phyloP scores from a whole-genome alignment of 345 rosid species.

The Camelina laxa region DNA sequence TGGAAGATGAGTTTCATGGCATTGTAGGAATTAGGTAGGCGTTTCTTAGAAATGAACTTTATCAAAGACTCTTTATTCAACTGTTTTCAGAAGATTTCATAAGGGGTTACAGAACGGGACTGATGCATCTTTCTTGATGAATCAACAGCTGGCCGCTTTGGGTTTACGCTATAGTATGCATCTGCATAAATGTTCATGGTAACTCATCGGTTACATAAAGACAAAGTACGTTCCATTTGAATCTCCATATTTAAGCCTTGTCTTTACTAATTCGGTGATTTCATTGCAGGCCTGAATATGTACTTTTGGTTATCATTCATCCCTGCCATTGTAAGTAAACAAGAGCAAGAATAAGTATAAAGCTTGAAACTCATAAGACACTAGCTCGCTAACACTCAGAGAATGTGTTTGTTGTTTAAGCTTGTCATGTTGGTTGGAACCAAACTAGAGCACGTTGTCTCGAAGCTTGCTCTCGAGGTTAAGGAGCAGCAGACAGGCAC shows the following conservation, averaged over 20 bases:
- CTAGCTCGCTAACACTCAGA: slow-evolving; percentile 1
- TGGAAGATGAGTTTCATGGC: slow-evolving; percentile 99
- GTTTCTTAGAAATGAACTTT: neutral
- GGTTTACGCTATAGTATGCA: slow-evolving; percentile 86
- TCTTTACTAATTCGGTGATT: slow-evolving; percentile 13
- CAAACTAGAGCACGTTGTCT: slow-evolving; percentile 91
- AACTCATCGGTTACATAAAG: slow-evolving; percentile 19
- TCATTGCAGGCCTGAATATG: slow-evolving; percentile 72
- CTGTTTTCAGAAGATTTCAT: slow-evolving; percentile 5
- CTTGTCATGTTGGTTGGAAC: slow-evolving; percentile 91
- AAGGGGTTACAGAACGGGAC: slow-evolving; percentile 5
- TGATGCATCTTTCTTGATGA: slow-evolving; percentile 33
- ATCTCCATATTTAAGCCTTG: slow-evolving; percentile 1
- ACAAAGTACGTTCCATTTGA: slow-evolving; percentile 2
- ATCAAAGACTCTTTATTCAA: slow-evolving; percentile 6
- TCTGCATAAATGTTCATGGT: slow-evolving; percentile 93
- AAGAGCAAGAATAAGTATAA: neutral
- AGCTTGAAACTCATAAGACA: slow-evolving; percentile 6
- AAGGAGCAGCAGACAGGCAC: slow-evolving; percentile 72
- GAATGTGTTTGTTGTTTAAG: slow-evolving; percentile 47
- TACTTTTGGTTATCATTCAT: slow-evolving; percentile 97
- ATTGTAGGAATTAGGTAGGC: slow-evolving; percentile 85
- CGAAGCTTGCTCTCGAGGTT: slow-evolving; percentile 84
- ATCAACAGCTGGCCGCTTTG: slow-evolving; percentile 88
- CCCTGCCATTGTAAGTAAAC: slow-evolving; percentile 82